These are phyloP conservation scores for Suillus fuscotomentosus DNA, from an alignment of 768 basidiomycete genomes.

Conservation along the genomic window DNA sequence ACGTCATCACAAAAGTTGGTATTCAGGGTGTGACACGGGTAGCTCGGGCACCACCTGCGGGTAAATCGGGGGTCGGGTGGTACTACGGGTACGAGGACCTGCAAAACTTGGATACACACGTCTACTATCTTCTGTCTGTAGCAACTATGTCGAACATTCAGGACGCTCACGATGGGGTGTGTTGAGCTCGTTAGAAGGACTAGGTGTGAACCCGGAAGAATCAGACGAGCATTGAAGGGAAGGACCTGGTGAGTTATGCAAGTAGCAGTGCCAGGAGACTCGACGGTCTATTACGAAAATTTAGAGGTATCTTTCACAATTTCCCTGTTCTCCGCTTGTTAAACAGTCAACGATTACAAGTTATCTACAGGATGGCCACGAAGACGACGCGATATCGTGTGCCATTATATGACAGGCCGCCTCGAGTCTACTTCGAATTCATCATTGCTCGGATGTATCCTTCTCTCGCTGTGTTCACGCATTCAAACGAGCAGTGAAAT, in stretches of 20 bases:
- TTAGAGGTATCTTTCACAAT: constrained; percentile 54
- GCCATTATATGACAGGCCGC: too few relatives aligned
- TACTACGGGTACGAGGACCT: too few relatives aligned
- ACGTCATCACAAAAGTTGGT: too few relatives aligned
- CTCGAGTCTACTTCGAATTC: too few relatives aligned
- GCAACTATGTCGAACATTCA: constrained; percentile 72
- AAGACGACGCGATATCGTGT: constrained; percentile 46
- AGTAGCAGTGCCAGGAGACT: constrained; percentile 59
- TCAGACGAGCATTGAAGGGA: constrained; percentile 68
- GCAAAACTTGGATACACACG: not conserved
- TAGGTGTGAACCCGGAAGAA: constrained; percentile 74
- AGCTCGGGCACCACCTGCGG: too few relatives aligned
- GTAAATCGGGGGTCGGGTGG: too few relatives aligned
- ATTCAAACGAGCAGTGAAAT: too few relatives aligned
- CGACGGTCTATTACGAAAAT: constrained; percentile 65
- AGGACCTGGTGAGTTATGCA: constrained; percentile 68
- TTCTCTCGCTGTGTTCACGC: too few relatives aligned
- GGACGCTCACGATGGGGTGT: constrained; percentile 66
- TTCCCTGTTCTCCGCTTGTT: constrained; percentile 1
- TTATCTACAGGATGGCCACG: constrained; percentile 56
- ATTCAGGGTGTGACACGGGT: too few relatives aligned
- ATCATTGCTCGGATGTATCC: too few relatives aligned
- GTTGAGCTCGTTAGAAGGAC: constrained; percentile 64
- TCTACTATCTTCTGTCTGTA: constrained; percentile 63
- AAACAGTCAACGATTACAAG: constrained; percentile 44